Conservation (phyloP, 345 rosid genomes). For the Rhizophora mangle region DNA sequence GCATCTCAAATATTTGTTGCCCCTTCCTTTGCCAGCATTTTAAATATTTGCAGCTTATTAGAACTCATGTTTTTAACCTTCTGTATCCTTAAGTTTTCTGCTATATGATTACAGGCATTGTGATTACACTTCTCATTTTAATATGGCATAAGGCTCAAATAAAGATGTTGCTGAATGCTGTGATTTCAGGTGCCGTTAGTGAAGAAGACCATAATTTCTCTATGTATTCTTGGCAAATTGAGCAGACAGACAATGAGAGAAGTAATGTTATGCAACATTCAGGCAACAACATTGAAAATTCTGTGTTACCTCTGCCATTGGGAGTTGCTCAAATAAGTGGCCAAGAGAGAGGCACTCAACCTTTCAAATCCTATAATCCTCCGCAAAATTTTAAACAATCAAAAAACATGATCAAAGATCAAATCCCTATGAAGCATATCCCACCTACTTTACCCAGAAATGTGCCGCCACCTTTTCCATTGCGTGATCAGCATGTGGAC, state of each 20-base stretch:
- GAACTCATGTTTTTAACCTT: background rate
- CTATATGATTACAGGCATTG: background rate
- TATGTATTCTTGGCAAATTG: slow-evolving; percentile 45
- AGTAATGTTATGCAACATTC: slow-evolving; percentile 42
- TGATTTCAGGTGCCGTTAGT: slow-evolving; percentile 29
- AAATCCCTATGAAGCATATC: slow-evolving; percentile 35
- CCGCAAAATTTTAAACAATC: slow-evolving; percentile 43
- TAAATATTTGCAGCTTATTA: background rate
- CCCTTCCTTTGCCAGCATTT: too few species aligned
- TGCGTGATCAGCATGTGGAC: slow-evolving; percentile 34
- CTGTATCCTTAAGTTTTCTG: background rate
- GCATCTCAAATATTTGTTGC: too few species aligned
- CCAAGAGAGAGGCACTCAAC: slow-evolving; percentile 42
- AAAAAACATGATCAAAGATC: slow-evolving; percentile 40
- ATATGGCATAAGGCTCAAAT: slow-evolving; percentile 7
- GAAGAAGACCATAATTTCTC: slow-evolving; percentile 52
- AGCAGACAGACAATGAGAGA: slow-evolving; percentile 45
- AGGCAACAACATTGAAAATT: slow-evolving; percentile 39
- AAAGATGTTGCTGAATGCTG: slow-evolving; percentile 11
- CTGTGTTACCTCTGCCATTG: slow-evolving; percentile 37
- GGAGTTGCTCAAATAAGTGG: slow-evolving; percentile 31
- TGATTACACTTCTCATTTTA: background rate
- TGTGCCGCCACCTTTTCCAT: slow-evolving; percentile 22
- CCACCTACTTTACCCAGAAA: slow-evolving; percentile 41
- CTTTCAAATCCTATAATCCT: slow-evolving; percentile 30